Conservation (phyloP, 2,329 filamentous ascomycete genomes). For the Cytospora chrysosperma region DNA sequence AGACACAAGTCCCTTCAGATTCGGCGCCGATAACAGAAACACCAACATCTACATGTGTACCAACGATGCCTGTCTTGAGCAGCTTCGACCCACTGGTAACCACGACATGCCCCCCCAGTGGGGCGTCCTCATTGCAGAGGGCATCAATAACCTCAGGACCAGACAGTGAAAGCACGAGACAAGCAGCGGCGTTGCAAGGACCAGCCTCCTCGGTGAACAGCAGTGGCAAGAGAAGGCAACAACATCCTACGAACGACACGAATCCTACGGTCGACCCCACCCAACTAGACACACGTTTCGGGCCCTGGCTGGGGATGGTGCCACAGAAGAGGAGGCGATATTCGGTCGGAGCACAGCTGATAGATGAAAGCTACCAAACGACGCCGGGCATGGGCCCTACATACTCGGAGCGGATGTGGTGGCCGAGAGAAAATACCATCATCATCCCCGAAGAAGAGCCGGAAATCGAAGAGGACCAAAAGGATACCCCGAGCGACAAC, state of each 20-base stretch:
- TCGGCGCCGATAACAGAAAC: not conserved
- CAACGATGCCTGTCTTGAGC: not conserved
- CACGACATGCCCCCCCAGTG: not conserved
- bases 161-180: not conserved
- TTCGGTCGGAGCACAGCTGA: not conserved
- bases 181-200: not conserved
- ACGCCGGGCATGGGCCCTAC: not conserved
- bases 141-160: not conserved
- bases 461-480: not conserved
- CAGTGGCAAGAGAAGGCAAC: not conserved
- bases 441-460: not conserved
- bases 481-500: not conserved
- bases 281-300: not conserved
- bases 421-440: not conserved
- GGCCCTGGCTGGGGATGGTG: no score
- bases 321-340: not conserved
- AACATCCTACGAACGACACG: no score
- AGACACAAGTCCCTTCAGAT: not conserved
- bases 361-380: not conserved
- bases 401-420: not conserved
- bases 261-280: not conserved
- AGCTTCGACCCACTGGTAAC: slow-evolving; percentile 8
- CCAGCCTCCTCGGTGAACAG: not conserved
- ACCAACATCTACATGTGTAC: not conserved
- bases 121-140: not conserved